Base-by-base conservation (phyloP, 2,329 filamentous ascomycete genomes). In the Trichophyton benhamiae region DNA sequence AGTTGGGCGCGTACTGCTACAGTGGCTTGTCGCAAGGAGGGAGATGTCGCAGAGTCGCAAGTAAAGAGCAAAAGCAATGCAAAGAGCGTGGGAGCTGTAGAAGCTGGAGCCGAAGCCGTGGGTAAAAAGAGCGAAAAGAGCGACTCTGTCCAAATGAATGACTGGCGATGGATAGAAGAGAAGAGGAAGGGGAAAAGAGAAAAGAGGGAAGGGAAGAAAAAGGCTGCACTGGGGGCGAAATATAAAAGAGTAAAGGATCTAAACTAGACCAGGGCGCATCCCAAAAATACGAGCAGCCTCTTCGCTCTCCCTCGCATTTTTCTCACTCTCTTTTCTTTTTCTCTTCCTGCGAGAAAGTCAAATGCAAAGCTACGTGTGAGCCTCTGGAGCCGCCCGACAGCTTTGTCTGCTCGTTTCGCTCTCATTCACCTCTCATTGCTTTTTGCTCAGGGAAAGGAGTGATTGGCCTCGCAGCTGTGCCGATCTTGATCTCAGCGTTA, bases 121-220 rank as follows among this genome's bases (percentile, higher is more conserved):
- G 33, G 8, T 0, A 38, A 53, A 62, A 38, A 36, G 59, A 59
- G 62, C 3, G 60, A 20, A 62, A 64, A 61, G 41, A 65, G 53
- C 9, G 55, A 58, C 33, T 38, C 8, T 20, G n/a, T 22, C 20
- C 20, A 52, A 58, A 44, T 25, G 55, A 58, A 44, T 44, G 55
- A 55, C 52, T 17, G 58, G 61, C 3, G 58, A 55, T 61, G 49
- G 62, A 27, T 7, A 36, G 27, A 61, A 67, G 59, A 62, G 62
- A 52, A 36, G 60, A 55, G 61, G 60, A 64, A 42, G 30, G 13
- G 36, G 33, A 25, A 33, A 57, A 33, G 30, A 42, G 36, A 57
- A 20, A 41, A 57, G 38, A 58, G 59, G 15, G 46, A 17, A 17
- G 20, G 46, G n/a, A 7, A 6, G 17, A 44, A n/a, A 44, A 44